These are phyloP conservation scores for Sporothrix schenckii DNA, from an alignment of 2,329 filamentous ascomycete genomes.

Conservation along the genomic window DNA sequence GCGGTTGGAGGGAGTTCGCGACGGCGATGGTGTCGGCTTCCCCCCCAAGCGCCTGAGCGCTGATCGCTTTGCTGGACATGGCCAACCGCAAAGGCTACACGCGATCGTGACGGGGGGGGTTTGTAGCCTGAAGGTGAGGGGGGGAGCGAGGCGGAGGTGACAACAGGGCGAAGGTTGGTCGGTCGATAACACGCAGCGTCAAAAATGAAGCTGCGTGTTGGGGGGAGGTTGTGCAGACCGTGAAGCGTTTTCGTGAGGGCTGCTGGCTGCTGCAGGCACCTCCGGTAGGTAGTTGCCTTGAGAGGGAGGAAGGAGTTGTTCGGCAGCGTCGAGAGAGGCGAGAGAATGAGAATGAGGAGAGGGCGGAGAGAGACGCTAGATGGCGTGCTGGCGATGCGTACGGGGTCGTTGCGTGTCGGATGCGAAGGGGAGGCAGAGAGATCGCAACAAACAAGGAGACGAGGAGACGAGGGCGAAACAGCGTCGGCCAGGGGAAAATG, in stretches of 20 bases:
- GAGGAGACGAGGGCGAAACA: conserved; percentile 11
- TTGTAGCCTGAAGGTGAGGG: conserved; percentile 35
- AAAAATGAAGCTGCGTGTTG: conserved; percentile 29
- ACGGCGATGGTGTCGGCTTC: conserved; percentile 40
- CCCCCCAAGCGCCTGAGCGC: conserved; percentile 51
- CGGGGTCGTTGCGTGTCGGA: background rate
- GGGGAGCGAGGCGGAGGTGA: conserved; percentile 24
- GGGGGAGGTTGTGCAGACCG: conserved; percentile 19
- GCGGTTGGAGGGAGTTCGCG: conserved; percentile 33
- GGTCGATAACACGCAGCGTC: conserved; percentile 29
- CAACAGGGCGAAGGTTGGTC: conserved; percentile 26
- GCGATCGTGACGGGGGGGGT: conserved; percentile 38
- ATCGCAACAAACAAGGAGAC: conserved; percentile 26
- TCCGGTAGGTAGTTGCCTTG: conserved; percentile 19
- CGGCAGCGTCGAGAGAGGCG: background rate
- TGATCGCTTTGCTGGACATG: conserved; percentile 62
- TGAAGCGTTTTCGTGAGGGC: conserved; percentile 27
- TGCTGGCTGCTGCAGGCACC: conserved; percentile 28
- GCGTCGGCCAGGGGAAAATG: conserved; percentile 17
- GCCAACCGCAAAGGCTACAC: conserved; percentile 39
- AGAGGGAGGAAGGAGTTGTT: background rate
- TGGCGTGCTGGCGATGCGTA: conserved; percentile 14
- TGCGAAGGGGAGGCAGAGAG: background rate
- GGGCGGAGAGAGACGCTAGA: background rate
- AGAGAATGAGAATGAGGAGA: conserved; percentile 1